Percentiles rank a stretch among this genome's conserved stretches.
Conservation (phyloP, 148 eudicot species). For the Pharnaceum exiguum region DNA sequence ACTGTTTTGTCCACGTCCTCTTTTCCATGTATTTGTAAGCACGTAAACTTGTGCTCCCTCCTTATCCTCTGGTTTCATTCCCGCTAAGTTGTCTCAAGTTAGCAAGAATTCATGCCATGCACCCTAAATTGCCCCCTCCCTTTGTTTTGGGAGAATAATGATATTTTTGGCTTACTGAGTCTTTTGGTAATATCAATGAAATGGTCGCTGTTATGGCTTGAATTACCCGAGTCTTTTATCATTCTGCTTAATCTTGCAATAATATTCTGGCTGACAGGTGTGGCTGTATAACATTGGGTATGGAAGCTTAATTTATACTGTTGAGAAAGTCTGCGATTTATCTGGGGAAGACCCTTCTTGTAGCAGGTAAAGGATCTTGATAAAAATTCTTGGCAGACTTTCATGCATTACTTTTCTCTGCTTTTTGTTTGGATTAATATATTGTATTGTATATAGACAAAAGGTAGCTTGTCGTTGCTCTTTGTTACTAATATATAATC, state of each 20-base stretch:
- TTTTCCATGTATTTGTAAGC: too few species aligned
- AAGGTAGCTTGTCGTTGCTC: too few species aligned
- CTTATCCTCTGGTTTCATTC: too few species aligned
- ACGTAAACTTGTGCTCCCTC: too few species aligned
- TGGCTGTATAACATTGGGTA: constrained; percentile 67
- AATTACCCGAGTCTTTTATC: neutral
- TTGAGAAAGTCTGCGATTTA: constrained; percentile 79
- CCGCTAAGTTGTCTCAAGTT: too few species aligned
- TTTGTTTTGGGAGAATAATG: too few species aligned
- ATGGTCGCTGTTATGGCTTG: constrained; percentile 3
- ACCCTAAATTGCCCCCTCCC: too few species aligned
- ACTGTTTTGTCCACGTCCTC: too few species aligned
- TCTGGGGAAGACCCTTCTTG: constrained; percentile 94
- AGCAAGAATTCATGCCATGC: too few species aligned
- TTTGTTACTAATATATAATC: too few species aligned
- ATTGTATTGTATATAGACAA: neutral
- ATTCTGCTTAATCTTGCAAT: neutral
- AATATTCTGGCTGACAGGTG: constrained; percentile 45
- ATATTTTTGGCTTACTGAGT: too few species aligned
- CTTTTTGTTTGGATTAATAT: neutral
- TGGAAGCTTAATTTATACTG: constrained; percentile 52
- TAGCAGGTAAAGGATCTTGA: constrained; percentile 57
- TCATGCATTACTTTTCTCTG: neutral
- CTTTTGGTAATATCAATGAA: too few species aligned
- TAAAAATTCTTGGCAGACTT: neutral